phyloP scores from a whole-genome alignment of 2,329 filamentous ascomycete genomes.

The Fusarium udum region DNA sequence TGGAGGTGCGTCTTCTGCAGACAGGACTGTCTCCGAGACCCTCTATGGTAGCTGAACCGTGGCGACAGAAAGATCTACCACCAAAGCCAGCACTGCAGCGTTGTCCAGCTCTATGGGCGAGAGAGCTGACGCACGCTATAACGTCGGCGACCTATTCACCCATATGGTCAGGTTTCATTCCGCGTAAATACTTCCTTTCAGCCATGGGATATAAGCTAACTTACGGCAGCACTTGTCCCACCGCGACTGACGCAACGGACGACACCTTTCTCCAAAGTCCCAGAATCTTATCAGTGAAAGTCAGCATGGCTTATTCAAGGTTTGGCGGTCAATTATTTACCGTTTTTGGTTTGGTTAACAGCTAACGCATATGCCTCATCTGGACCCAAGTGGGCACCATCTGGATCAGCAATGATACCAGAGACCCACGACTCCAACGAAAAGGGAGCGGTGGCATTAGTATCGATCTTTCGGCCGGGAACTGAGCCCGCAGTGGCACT shows the following conservation, averaged over 20 bases:
- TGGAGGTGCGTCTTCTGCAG: not conserved
- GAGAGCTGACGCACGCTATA: not conserved
- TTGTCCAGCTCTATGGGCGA: not conserved
- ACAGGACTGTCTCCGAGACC: not conserved
- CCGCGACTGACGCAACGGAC: no score
- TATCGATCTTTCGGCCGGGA: not conserved
- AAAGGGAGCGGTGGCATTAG: not conserved
- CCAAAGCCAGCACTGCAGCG: not conserved
- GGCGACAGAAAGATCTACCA: not conserved
- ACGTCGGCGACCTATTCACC: not conserved
- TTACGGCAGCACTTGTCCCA: not conserved
- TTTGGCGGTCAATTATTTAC: not conserved
- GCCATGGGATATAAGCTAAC: not conserved
- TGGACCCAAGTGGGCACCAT: not conserved
- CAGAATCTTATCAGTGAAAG: not conserved
- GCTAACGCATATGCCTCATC: not conserved
- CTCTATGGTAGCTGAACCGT: not conserved
- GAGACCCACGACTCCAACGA: not conserved
- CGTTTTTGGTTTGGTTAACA: not conserved
- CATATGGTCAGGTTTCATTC: not conserved
- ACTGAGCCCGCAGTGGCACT: not conserved
- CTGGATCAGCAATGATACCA: not conserved
- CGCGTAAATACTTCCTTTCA: not conserved
- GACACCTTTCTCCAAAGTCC: not conserved
- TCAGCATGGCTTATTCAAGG: not conserved